phyloP scores from a whole-genome alignment of 768 basidiomycete genomes.

The Lactarius sanguifluus region DNA sequence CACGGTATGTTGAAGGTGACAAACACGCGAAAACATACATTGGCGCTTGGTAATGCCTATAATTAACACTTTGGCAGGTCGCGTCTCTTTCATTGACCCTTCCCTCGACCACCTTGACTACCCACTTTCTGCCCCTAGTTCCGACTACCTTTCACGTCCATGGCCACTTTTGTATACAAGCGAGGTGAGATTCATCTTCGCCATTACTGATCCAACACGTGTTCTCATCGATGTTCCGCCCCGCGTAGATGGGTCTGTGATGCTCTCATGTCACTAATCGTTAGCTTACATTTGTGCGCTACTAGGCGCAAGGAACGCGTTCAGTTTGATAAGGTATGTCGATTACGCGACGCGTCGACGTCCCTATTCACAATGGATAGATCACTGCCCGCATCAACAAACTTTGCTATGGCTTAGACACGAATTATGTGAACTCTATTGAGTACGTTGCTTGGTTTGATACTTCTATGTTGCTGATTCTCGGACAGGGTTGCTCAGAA shows the following conservation, averaged over 20 bases:
- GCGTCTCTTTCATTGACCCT: slow-evolving; percentile 8
- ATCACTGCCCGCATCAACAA: slow-evolving; percentile 86
- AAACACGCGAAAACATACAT: slow-evolving; percentile 20
- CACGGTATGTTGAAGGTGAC: slow-evolving; percentile 5
- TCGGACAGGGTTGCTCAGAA: slow-evolving; percentile 77
- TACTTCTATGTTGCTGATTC: slow-evolving; percentile 8
- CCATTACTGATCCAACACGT: slow-evolving; percentile 5
- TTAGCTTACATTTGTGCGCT: slow-evolving; percentile 27
- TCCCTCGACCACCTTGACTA: slow-evolving; percentile 10
- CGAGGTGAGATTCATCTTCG: slow-evolving; percentile 45
- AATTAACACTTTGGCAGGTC: slow-evolving; percentile 8
- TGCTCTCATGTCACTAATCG: slow-evolving; percentile 11
- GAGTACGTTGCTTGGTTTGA: slow-evolving; percentile 54
- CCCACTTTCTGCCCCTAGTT: slow-evolving; percentile 1
- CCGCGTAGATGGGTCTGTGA: slow-evolving; percentile 50
- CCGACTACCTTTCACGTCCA: not conserved
- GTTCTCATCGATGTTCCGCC: slow-evolving; percentile 21
- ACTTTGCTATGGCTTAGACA: slow-evolving; percentile 94
- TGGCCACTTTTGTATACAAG: slow-evolving; percentile 52
- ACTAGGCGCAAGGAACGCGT: slow-evolving; percentile 84
- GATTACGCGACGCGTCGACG: slow-evolving; percentile 12
- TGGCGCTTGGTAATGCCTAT: slow-evolving; percentile 25
- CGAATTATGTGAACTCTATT: slow-evolving; percentile 88
- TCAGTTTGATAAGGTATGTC: slow-evolving; percentile 84
- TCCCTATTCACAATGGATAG: slow-evolving; percentile 40